These are phyloP conservation scores for Cantharellus anzutake DNA, from an alignment of 768 basidiomycete species.

Conservation along the genomic window DNA sequence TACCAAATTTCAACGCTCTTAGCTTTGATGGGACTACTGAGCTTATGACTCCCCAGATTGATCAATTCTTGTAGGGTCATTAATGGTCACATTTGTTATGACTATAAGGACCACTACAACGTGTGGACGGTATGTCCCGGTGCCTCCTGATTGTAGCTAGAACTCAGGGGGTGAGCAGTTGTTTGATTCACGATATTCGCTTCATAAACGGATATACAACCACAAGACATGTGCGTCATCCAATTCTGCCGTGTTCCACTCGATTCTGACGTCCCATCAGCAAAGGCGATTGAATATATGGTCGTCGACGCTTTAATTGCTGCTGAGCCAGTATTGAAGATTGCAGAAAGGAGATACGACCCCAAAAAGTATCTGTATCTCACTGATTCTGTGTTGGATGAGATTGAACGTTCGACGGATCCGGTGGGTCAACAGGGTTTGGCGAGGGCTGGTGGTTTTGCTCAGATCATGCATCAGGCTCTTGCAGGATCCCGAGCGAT, in stretches of 20 bases:
- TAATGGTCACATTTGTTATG: conserved; percentile 55
- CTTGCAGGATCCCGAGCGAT: conserved; percentile 39
- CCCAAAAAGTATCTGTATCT: conserved; percentile 42
- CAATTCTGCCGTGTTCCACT: neutral
- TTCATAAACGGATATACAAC: conserved; percentile 71
- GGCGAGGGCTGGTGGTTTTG: neutral
- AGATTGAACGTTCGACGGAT: conserved; percentile 35
- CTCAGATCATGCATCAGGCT: conserved; percentile 23
- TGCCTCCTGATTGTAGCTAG: neutral
- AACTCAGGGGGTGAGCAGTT: conserved; percentile 16
- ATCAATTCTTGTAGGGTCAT: conserved; percentile 60
- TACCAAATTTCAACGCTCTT: neutral
- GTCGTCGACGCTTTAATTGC: conserved; percentile 55
- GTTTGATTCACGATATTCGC: conserved; percentile 50
- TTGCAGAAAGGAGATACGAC: conserved; percentile 36
- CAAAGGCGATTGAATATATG: conserved; percentile 69
- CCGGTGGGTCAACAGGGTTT: conserved; percentile 22
- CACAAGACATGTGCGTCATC: conserved; percentile 46
- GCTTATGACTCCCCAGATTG: conserved; percentile 25
- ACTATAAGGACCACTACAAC: conserved; percentile 63
- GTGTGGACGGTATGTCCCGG: conserved; percentile 30
- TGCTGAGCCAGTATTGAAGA: conserved; percentile 45
- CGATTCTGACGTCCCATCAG: neutral
- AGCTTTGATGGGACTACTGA: neutral
- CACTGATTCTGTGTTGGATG: conserved; percentile 45